Conservation (phyloP, 2,329 filamentous ascomycete species). For the Aspergillus hortae region DNA sequence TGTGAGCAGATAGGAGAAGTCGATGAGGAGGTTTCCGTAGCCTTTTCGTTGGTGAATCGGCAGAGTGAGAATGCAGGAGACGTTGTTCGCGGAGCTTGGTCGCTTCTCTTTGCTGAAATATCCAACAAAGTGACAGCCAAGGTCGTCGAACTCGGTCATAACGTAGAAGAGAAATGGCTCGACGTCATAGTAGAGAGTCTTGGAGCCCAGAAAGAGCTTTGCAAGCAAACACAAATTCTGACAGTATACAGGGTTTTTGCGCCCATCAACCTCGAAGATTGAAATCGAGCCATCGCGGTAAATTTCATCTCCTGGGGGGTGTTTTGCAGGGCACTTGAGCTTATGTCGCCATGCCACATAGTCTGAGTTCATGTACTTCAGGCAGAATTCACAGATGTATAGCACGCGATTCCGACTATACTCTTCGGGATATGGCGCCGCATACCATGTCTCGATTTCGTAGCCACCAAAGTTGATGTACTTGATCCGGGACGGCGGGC, state of each 20-base stretch:
- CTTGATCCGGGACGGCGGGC: slow-evolving; percentile 92
- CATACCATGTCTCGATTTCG: slow-evolving; percentile 99
- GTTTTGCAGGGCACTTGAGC: slow-evolving; percentile 91
- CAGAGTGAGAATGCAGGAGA: slow-evolving; percentile 92
- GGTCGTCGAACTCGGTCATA: slow-evolving; percentile 85
- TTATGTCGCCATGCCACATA: slow-evolving; percentile 98
- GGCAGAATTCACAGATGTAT: slow-evolving; percentile 99
- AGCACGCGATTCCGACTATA: slow-evolving; percentile 94
- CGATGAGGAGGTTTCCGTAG: slow-evolving; percentile 93
- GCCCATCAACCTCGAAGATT: slow-evolving; percentile 95
- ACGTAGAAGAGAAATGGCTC: slow-evolving; percentile 98
- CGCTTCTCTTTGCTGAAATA: slow-evolving; percentile 99
- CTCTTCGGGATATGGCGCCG: slow-evolving; percentile 95
- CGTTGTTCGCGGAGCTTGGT: slow-evolving; percentile 90
- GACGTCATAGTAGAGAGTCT: slow-evolving; percentile 99
- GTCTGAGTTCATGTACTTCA: slow-evolving; percentile 99
- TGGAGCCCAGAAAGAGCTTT: slow-evolving; percentile 96
- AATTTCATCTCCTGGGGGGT: slow-evolving; percentile 95
- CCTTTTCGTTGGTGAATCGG: slow-evolving; percentile 97
- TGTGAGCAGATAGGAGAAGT: slow-evolving; percentile 96
- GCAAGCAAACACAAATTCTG: slow-evolving; percentile 90
- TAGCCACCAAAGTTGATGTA: slow-evolving; percentile 97
- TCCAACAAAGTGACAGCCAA: slow-evolving; percentile 94
- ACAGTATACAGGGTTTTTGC: slow-evolving; percentile 92
- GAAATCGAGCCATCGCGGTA: slow-evolving; percentile 92